Conservation (phyloP, 2,329 filamentous ascomycete genomes). For the Magnaporthiopsis rhizophila region DNA sequence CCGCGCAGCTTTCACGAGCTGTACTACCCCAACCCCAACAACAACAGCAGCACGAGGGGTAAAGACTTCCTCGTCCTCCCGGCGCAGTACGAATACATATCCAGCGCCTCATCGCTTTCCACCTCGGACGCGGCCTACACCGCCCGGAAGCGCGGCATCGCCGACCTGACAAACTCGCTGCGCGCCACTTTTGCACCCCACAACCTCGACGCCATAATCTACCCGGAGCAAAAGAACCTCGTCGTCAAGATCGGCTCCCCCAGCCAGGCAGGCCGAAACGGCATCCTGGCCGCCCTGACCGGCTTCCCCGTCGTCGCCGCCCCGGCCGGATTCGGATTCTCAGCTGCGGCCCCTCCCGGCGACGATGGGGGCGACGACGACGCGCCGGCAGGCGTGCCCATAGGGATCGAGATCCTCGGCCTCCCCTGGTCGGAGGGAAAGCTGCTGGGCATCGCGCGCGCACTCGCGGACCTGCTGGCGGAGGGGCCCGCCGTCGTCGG, state of each 20-base stretch:
- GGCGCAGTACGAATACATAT: conserved; percentile 46
- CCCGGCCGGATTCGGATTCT: conserved; percentile 37
- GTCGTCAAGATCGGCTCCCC: conserved; percentile 49
- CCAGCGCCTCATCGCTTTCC: conserved; percentile 40
- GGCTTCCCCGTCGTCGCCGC: conserved; percentile 35
- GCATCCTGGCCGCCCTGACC: conserved; percentile 31
- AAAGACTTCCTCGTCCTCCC: conserved; percentile 48
- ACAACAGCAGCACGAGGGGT: conserved; percentile 16
- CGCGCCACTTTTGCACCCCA: conserved; percentile 39
- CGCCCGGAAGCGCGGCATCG: conserved; percentile 37
- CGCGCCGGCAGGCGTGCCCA: conserved; percentile 47
- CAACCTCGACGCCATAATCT: conserved; percentile 49
- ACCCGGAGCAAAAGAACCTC: conserved; percentile 57
- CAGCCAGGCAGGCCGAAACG: conserved; percentile 49
- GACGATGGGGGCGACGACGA: conserved; percentile 24
- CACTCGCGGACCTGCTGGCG: conserved; percentile 9
- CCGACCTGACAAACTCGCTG: conserved; percentile 41
- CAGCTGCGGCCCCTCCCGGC: conserved; percentile 41
- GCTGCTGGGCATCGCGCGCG: conserved; percentile 17
- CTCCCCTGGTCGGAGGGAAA: conserved; percentile 42
- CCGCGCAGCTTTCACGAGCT: conserved; percentile 39
- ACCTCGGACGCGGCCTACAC: conserved; percentile 38
- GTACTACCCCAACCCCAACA: conserved; percentile 16
- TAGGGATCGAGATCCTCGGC: conserved; percentile 58
- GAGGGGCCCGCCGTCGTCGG: conserved; percentile 7